Percentiles rank a stretch among this genome's conserved stretches.
These are phyloP conservation scores for Solanum gracilifrons DNA, from an alignment of 257 asterid genomes.

Conservation along the genomic window DNA sequence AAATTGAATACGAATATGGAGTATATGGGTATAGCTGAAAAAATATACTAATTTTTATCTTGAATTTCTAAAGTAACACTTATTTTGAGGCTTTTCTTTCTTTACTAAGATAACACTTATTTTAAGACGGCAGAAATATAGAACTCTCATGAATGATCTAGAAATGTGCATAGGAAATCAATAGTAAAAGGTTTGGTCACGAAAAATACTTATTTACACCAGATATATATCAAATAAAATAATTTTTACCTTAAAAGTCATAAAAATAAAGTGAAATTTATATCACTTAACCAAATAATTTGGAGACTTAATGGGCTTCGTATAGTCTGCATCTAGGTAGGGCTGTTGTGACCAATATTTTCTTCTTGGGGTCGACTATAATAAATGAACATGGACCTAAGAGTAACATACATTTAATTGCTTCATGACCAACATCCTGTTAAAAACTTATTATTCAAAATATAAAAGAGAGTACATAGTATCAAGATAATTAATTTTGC, in stretches of 20 bases:
- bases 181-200: neutral
- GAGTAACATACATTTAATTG: neutral
- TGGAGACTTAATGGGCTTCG: neutral
- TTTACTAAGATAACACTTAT: too few species aligned
- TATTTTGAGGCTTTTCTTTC: too few species aligned
- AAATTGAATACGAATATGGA: too few species aligned
- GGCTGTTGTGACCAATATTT: neutral
- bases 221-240: neutral
- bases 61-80: too few species aligned
- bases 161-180: fast-evolving
- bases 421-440: neutral
- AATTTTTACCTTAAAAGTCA: neutral
- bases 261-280: neutral
- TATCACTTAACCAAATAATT: neutral
- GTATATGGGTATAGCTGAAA: too few species aligned
- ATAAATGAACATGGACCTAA: neutral
- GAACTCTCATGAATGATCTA: neutral
- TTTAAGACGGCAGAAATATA: too few species aligned
- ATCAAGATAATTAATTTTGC: neutral
- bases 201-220: neutral
- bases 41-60: too few species aligned
- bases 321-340: neutral
- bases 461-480: neutral
- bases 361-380: neutral
- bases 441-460: too few species aligned